These are phyloP conservation scores for Casuarina glauca DNA, from an alignment of 306 rosid genomes.

Conservation along the genomic window DNA sequence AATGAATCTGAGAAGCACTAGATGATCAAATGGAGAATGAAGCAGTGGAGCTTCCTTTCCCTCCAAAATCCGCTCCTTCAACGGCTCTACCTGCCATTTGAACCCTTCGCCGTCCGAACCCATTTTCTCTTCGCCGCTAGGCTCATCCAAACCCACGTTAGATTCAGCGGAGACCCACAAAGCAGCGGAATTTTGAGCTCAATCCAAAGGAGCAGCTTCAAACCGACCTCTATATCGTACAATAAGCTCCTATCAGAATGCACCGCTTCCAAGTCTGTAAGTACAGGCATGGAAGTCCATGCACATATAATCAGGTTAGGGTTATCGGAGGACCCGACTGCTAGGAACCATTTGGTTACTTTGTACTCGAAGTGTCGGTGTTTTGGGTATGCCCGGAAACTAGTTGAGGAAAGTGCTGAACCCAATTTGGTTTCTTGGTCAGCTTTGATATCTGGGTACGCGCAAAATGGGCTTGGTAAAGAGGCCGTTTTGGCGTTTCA, in stretches of 20 bases:
- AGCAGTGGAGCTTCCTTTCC: constrained; percentile 25
- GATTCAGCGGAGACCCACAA: constrained; percentile 20
- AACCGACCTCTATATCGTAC: constrained; percentile 29
- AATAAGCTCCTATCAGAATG: constrained; percentile 55
- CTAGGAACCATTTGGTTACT: constrained; percentile 49
- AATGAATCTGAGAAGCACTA: background rate
- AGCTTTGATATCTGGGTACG: constrained; percentile 83
- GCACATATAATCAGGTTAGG: constrained; percentile 68
- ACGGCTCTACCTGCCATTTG: constrained; percentile 27
- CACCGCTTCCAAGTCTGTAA: constrained; percentile 50
- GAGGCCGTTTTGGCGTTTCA: constrained; percentile 61
- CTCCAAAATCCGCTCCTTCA: constrained; percentile 32
- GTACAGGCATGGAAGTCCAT: constrained; percentile 58
- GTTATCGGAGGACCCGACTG: constrained; percentile 39
- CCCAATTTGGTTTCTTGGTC: constrained; percentile 57
- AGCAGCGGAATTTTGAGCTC: constrained; percentile 8
- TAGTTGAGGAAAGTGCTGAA: constrained; percentile 43
- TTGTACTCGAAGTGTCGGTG: constrained; percentile 46
- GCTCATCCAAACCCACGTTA: constrained; percentile 22
- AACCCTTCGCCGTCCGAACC: constrained; percentile 24
- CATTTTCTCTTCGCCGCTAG: constrained; percentile 18
- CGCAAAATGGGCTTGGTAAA: constrained; percentile 54
- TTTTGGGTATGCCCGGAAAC: constrained; percentile 53
- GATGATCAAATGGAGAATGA: constrained; percentile 38
- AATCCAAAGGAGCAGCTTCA: background rate